Conservation (phyloP, 352 stramenopile species). For the Pythium aphanidermatum region DNA sequence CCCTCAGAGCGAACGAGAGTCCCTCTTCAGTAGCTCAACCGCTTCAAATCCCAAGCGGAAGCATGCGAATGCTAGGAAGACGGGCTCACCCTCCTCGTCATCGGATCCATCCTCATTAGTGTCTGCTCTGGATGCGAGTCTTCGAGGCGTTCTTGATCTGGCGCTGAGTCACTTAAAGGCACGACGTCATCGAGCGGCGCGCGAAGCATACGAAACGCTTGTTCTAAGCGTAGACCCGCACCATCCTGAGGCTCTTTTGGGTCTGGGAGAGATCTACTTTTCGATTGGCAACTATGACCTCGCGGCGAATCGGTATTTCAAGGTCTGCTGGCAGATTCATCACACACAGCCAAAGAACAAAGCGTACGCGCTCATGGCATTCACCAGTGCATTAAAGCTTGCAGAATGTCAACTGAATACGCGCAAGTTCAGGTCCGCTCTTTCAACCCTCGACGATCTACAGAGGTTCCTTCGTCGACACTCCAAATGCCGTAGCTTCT, state of each 20-base stretch:
- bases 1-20: too few species aligned
- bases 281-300: constrained; percentile 32
- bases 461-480: constrained; percentile 34
- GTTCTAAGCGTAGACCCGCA: constrained; percentile 30
- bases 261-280: constrained; percentile 44
- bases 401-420: constrained; percentile 38
- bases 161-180: constrained; percentile 37
- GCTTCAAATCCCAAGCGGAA: too few species aligned
- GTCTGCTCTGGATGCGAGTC: constrained; percentile 10
- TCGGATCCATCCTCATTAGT: background rate
- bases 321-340: constrained; percentile 36
- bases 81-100: background rate
- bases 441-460: constrained; percentile 36
- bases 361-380: constrained; percentile 23
- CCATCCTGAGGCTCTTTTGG: constrained; percentile 43
- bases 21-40: too few species aligned
- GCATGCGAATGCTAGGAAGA: too few species aligned
- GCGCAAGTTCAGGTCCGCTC: constrained; percentile 16
- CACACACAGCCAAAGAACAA: constrained; percentile 20
- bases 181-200: constrained; percentile 36
- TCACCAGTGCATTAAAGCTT: constrained; percentile 38
- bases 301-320: constrained; percentile 34
- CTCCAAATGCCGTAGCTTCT: constrained; percentile 22
- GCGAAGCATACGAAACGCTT: constrained; percentile 39
- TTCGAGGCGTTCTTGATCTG: constrained; percentile 28